Evolutionary conservation across 345 rosid species (phyloP), one percentile per base, ranked within the genome.

Genomic region (Draba incana): DNA sequence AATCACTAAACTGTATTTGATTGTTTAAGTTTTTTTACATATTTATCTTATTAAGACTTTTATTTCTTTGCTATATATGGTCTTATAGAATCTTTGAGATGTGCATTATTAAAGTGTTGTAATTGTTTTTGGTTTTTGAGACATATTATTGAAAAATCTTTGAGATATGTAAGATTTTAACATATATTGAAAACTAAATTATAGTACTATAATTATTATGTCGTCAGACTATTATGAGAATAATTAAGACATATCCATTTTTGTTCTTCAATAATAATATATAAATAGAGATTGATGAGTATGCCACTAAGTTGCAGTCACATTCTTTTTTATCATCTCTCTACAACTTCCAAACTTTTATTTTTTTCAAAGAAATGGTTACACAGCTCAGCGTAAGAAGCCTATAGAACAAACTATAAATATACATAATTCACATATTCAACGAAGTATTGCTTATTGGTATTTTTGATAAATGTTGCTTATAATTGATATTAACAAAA

Each of bases 351-450:
- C 30, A 45, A 53, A 3, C 8, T 53, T 54, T n/a, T 2, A 1
- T 3, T 0, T 57, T 57, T 52, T 39, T 16, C 11, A n/a, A n/a
- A 6, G 43, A 66, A 53, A 66, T 66, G 71, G 52, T 31, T 55
- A 6, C 16, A 5, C 2, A 41, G 2, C 3, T 66, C 10, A 35
- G 10, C 39, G 60, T 65, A 65, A 52, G 50, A 65, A 65, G 30
- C 69, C 20, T 41, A 12, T 6, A 14, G 15, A 39, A 3, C 41
- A 51, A 52, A 64, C 39, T 2, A 27, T 10, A 27, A 0, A n/a
- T 3, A 8, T 24, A 24, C 31, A 28, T 31, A 35, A 9, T 35
- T 4, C 4, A 11, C 46, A 20, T 49, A 49, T 6, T 49, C 8
- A n/a, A 23, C 6, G 11, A 47, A 62, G 8, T 33, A 62, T 23